Conservation (phyloP, 2,329 filamentous ascomycete genomes). For the Berkeleyomyces basicola region DNA sequence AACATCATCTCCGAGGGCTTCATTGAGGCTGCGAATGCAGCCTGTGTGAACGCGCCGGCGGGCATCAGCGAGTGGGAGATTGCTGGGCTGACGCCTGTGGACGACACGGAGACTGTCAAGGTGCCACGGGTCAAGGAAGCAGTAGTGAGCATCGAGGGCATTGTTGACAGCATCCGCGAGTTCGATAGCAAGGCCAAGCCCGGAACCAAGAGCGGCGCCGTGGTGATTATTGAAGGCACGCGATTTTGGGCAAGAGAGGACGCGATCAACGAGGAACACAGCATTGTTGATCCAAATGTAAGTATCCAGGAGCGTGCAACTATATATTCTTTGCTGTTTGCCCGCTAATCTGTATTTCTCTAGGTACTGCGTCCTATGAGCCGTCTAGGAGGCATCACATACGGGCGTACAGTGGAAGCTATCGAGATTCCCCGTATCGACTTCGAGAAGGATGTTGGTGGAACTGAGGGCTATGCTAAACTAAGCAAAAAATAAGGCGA, state of each 20-base stretch:
- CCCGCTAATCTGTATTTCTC: background rate
- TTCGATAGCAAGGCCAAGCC: constrained; percentile 56
- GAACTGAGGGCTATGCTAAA: constrained; percentile 38
- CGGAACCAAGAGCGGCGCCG: constrained; percentile 56
- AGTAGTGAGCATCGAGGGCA: constrained; percentile 67
- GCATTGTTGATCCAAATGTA: constrained; percentile 54
- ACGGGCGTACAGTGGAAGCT: constrained; percentile 51
- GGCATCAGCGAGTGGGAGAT: constrained; percentile 66
- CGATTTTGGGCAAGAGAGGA: constrained; percentile 84
- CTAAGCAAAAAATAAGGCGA: constrained; percentile 20
- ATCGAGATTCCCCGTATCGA: constrained; percentile 54
- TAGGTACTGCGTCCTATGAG: constrained; percentile 58
- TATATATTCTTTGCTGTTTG: background rate
- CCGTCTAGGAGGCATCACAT: constrained; percentile 74
- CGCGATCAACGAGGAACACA: constrained; percentile 62
- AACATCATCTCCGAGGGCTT: constrained; percentile 79
- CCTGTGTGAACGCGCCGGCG: constrained; percentile 59
- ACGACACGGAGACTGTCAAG: constrained; percentile 47
- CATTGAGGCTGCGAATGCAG: constrained; percentile 75
- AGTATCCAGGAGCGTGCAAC: constrained; percentile 17
- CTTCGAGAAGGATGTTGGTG: constrained; percentile 35
- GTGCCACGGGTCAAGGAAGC: constrained; percentile 65
- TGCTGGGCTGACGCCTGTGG: constrained; percentile 55
- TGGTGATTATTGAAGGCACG: constrained; percentile 68
- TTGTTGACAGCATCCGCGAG: constrained; percentile 56